Evolutionary conservation across 805 yeast genomes (phyloP).

Genomic region (Lipomyces japonicus): DNA sequence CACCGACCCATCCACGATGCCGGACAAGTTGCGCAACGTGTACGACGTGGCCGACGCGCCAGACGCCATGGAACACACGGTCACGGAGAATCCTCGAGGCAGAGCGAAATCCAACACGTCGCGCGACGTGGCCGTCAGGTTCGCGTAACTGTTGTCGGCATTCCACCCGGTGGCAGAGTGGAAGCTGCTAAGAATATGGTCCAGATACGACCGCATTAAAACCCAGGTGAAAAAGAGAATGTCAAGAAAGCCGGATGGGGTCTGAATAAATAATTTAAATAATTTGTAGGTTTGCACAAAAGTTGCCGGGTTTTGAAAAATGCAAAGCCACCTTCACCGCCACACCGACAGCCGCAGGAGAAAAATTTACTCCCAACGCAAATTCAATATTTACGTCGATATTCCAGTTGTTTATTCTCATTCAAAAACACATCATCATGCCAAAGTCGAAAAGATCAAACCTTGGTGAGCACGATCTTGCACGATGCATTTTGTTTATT

Average conservation of each 20-base stretch:
- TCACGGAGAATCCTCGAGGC: conserved; percentile 64
- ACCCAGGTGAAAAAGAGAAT: too few species aligned
- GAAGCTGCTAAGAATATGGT: conserved; percentile 71
- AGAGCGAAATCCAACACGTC: conserved; percentile 66
- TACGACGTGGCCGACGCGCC: conserved; percentile 68
- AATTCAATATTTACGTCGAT: not conserved
- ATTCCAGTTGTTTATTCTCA: not conserved
- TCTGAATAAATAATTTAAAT: too few species aligned
- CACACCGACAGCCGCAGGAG: conserved; percentile 1
- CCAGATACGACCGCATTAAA: conserved; percentile 90
- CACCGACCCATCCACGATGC: conserved; percentile 68
- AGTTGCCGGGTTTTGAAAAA: too few species aligned
- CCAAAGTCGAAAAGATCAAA: conserved; percentile 97
- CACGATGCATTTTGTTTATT: not conserved
- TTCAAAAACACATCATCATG: conserved; percentile 47
- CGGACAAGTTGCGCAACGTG: conserved; percentile 42
- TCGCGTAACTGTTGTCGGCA: conserved; percentile 70
- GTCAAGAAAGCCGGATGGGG: too few species aligned
- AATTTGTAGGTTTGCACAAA: too few species aligned
- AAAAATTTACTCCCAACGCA: conserved; percentile 8
- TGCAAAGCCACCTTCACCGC: conserved; percentile 6
- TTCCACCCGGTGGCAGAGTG: conserved; percentile 72
- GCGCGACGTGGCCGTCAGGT: conserved; percentile 66
- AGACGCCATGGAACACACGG: conserved; percentile 66
- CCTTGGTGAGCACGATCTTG: conserved; percentile 44